phyloP scores from a whole-genome alignment of 306 rosid species.

The Gynostemma pentaphyllum region DNA sequence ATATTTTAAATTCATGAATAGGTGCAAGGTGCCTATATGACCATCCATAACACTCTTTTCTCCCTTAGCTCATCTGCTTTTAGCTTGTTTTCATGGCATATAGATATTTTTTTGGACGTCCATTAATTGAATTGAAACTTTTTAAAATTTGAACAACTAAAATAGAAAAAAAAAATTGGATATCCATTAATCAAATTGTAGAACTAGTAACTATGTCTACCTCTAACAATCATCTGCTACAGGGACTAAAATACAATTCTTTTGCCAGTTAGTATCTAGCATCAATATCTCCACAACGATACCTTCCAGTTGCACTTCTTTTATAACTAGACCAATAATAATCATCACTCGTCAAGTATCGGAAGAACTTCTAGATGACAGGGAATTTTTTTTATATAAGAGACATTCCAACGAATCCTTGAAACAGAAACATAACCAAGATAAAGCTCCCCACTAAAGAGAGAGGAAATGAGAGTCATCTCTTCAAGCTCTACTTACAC shows the following conservation, averaged over 20 bases:
- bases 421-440: neutral
- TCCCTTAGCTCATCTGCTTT: neutral
- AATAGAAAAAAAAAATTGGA: neutral
- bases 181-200: too few relatives aligned
- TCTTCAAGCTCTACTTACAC: neutral
- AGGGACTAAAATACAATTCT: neutral
- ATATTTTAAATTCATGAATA: neutral
- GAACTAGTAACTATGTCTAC: neutral
- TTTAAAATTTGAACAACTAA: too few relatives aligned
- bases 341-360: neutral
- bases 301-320: neutral
- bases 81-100: neutral
- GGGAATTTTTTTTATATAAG: too few relatives aligned
- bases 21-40: too few relatives aligned
- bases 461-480: neutral
- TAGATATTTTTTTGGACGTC: neutral
- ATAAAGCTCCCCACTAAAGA: neutral
- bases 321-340: neutral
- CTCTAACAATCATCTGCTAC: neutral
- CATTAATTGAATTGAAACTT: too few relatives aligned
- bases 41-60: too few relatives aligned
- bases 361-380: neutral
- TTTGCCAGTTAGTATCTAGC: neutral
- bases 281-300: neutral
- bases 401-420: neutral